Conservation (phyloP, 306 rosid species). For the Erythrophleum fordii region DNA sequence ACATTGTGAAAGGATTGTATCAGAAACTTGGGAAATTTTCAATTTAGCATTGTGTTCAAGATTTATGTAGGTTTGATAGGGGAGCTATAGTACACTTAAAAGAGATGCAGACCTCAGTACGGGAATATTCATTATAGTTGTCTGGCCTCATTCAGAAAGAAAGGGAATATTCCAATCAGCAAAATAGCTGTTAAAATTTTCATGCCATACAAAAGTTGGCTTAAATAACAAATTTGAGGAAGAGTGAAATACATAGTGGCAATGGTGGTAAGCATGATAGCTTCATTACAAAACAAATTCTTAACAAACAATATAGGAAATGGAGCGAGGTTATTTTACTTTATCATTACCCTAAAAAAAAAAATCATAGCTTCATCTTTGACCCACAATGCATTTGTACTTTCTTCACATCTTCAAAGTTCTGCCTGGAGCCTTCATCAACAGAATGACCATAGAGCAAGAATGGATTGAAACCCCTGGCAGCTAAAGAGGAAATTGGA, state of each 20-base stretch:
- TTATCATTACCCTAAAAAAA: background rate
- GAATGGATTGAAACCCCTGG: background rate
- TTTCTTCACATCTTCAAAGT: background rate
- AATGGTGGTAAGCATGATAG: background rate
- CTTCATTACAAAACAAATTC: background rate
- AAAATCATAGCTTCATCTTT: background rate
- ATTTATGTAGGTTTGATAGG: too few relatives aligned
- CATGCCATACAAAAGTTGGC: background rate
- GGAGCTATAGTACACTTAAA: too few relatives aligned
- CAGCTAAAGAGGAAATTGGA: background rate
- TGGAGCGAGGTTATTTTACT: too few relatives aligned
- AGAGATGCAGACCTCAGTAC: too few relatives aligned
- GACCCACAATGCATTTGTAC: background rate
- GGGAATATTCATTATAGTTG: background rate
- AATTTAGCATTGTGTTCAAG: too few relatives aligned
- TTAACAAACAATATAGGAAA: background rate
- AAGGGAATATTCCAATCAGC: background rate
- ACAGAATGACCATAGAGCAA: background rate
- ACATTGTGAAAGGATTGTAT: background rate
- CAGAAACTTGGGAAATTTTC: background rate
- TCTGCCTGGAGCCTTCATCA: slow-evolving; percentile 10
- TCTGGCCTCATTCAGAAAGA: background rate
- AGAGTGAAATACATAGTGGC: background rate
- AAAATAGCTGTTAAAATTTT: background rate
- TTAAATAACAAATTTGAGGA: background rate